Base-by-base conservation (phyloP, 2,329 filamentous ascomycete species). In the Calycina herbarum region DNA sequence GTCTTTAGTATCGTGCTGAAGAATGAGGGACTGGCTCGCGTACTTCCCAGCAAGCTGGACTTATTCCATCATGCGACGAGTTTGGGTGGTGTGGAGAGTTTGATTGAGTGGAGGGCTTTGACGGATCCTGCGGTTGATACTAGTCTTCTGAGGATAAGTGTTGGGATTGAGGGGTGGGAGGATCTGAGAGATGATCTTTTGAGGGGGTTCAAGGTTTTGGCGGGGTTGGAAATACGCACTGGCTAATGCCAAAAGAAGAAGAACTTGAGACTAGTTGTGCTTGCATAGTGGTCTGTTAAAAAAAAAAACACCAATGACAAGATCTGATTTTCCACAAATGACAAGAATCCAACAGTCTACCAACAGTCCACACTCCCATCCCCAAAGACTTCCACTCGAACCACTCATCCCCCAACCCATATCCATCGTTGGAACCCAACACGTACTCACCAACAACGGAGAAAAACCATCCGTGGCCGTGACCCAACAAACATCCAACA, bases 91-190 rank as follows among this genome's bases (percentile, higher is more conserved):
- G 93, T 98, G 10, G 95, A 98, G 84, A 95, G 92, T 74, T 79
- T 98, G 81, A 94, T 99, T 72, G 95, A 99, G 84, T 99, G 95
- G 95, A 84, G 95, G 66, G 86, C 90, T 59, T 95, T 99, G 92
- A 89, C 88, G 66, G 95, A 99, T 81, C 73, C 78, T 2, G 82
- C 77, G 0, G 88, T 96, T 48, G 92, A 96, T 75, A 85, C 82
- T 74, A 82, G 86, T 65, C 77, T 98, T 76, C 74, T 97, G 77
- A 82, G 95, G 61, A 80, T 99, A 35, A 97, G 94, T 77, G 80
- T 97, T 40, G 95, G 95, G 0, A 85, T 97, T 38, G 95, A 99
- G 81, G 86, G 85, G 58, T 90, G 91, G 82, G 90, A 95, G 77
- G 95, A 98, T 79, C 76, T 99, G 75, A 87, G 84, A 77, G 84